A percentile compares a stretch with the other conserved stretches of the same genome.
phyloP scores from a whole-genome alignment of 2,329 filamentous ascomycete species.

The Colletotrichum graminicola region DNA sequence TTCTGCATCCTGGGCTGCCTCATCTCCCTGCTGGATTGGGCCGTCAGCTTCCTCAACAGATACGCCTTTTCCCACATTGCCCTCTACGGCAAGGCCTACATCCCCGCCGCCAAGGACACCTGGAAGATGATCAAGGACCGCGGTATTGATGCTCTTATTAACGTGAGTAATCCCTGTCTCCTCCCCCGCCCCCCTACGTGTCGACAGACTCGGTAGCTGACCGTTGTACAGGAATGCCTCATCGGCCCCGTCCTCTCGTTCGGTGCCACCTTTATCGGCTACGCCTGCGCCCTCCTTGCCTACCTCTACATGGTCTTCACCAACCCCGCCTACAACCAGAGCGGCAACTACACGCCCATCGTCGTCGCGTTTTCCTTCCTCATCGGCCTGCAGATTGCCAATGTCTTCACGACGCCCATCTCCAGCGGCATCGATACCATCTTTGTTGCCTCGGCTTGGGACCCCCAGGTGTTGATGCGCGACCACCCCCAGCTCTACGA shows the following conservation, averaged over 20 bases:
- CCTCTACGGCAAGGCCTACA: slow-evolving; percentile 89
- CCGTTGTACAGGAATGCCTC: slow-evolving; percentile 72
- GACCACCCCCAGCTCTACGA: slow-evolving; percentile 87
- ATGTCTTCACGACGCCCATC: slow-evolving; percentile 90
- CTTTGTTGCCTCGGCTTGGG: slow-evolving; percentile 82
- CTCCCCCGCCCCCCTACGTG: too few relatives aligned
- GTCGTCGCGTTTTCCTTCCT: slow-evolving; percentile 89
- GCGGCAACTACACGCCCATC: slow-evolving; percentile 78
- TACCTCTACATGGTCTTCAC: slow-evolving; percentile 92
- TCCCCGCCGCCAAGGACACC: slow-evolving; percentile 88
- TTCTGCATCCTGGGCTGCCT: slow-evolving; percentile 84
- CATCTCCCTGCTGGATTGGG: slow-evolving; percentile 85
- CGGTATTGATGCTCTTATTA: slow-evolving; percentile 89
- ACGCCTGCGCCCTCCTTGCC: slow-evolving; percentile 82
- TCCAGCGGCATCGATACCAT: slow-evolving; percentile 92
- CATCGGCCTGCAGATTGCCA: slow-evolving; percentile 89
- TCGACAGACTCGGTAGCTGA: background rate
- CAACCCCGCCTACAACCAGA: slow-evolving; percentile 79
- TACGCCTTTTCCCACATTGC: slow-evolving; percentile 96
- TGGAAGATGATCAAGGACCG: slow-evolving; percentile 94
- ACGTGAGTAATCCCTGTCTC: slow-evolving; percentile 56
- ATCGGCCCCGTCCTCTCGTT: slow-evolving; percentile 81
- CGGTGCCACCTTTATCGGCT: slow-evolving; percentile 86
- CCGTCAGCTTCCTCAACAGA: slow-evolving; percentile 87
- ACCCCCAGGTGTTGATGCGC: slow-evolving; percentile 79